Conservation (phyloP, 1,284 basidiomycete genomes). For the Microbotryomycetes sp. region DNA sequence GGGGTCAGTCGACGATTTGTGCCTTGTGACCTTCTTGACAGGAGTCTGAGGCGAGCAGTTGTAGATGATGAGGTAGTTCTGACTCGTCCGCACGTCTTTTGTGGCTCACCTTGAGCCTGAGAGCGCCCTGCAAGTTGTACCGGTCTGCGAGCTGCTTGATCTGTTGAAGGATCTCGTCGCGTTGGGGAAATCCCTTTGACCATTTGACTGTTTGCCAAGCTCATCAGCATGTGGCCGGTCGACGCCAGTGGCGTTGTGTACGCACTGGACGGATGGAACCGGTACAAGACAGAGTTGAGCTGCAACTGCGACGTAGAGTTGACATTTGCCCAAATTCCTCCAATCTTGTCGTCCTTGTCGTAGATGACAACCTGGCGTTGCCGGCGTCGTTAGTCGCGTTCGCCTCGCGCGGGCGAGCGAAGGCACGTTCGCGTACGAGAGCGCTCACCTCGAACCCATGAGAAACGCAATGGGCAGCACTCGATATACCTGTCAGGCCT, state of each 20-base stretch:
- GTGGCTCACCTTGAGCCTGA: slow-evolving; percentile 47
- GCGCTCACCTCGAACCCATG: slow-evolving; percentile 54
- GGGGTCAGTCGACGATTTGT: slow-evolving; percentile 38
- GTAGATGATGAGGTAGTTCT: neutral
- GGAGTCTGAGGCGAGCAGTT: slow-evolving; percentile 19
- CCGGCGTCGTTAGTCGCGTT: slow-evolving; percentile 41
- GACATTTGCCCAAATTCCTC: slow-evolving; percentile 57
- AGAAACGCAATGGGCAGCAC: slow-evolving; percentile 38
- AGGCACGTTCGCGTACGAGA: slow-evolving; percentile 43
- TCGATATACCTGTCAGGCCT: slow-evolving; percentile 15
- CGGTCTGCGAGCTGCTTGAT: slow-evolving; percentile 51
- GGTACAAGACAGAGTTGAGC: slow-evolving; percentile 54
- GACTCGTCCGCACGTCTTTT: neutral
- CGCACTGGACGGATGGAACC: slow-evolving; percentile 47
- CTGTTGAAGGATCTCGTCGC: slow-evolving; percentile 55
- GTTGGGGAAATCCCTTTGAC: slow-evolving; percentile 48
- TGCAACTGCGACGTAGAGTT: slow-evolving; percentile 56
- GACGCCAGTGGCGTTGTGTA: slow-evolving; percentile 25
- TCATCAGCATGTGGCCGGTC: neutral
- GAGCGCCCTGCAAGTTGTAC: slow-evolving; percentile 51
- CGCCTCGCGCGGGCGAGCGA: slow-evolving; percentile 1
- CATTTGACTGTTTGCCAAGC: slow-evolving; percentile 43
- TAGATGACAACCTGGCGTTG: neutral
- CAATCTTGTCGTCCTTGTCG: slow-evolving; percentile 16
- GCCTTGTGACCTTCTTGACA: slow-evolving; percentile 33